phyloP scores from a whole-genome alignment of 495 filamentous ascomycete species.

The Zalerion maritima region DNA sequence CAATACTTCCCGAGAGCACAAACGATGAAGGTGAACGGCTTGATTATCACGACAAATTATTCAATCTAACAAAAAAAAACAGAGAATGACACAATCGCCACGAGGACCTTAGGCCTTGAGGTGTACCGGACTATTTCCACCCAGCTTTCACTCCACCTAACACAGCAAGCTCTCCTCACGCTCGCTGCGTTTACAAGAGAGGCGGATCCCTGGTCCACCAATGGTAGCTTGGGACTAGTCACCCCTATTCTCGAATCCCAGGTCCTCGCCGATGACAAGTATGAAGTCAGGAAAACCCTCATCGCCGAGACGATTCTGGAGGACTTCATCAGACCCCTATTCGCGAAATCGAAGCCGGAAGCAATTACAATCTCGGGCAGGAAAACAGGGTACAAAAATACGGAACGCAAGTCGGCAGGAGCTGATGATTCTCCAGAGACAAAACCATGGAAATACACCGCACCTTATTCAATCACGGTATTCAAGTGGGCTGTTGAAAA shows the following conservation, averaged over 20 bases:
- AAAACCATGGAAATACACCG: constrained; percentile 63
- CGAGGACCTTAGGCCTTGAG: neutral
- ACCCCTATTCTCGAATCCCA: constrained; percentile 27
- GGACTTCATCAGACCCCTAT: constrained; percentile 48
- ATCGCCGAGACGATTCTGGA: constrained; percentile 42
- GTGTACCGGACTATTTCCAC: constrained; percentile 4
- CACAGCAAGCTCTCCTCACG: constrained; percentile 13
- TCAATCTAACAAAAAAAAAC: neutral
- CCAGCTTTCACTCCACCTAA: constrained; percentile 2
- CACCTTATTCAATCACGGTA: constrained; percentile 45
- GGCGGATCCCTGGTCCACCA: constrained; percentile 39
- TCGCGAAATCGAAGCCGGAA: constrained; percentile 47
- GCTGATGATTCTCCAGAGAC: constrained; percentile 31
- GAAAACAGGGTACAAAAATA: constrained; percentile 38
- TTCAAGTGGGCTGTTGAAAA: constrained; percentile 49
- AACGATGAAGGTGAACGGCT: constrained; percentile 8
- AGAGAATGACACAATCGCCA: constrained; percentile 1
- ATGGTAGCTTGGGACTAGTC: constrained; percentile 16
- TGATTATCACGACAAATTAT: neutral
- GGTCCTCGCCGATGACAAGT: constrained; percentile 10
- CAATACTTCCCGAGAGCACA: constrained; percentile 6
- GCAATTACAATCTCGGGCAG: constrained; percentile 48
- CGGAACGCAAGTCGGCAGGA: constrained; percentile 25
- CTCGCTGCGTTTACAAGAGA: constrained; percentile 32
- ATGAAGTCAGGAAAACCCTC: too few species aligned